Percentiles rank a stretch among this genome's conserved stretches.
Evolutionary conservation across 163 green algal genomes (phyloP).

Genomic region (Scenedesmus sp.): DNA sequence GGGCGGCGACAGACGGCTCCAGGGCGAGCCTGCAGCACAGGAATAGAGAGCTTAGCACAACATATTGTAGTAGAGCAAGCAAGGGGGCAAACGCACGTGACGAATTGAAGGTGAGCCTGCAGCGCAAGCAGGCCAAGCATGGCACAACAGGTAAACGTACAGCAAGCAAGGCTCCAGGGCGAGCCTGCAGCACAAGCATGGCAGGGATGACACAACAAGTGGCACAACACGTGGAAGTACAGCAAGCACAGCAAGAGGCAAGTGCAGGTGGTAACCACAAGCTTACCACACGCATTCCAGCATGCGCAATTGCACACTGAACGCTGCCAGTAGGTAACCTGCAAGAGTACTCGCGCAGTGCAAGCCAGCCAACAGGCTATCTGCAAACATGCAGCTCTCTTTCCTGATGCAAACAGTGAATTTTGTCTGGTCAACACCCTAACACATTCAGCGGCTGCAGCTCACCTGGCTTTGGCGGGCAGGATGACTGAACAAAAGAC

Average conservation of each 20-base stretch:
- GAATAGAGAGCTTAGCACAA: too few species aligned
- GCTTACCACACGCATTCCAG: neutral
- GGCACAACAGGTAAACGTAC: neutral
- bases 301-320: neutral
- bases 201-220: too few species aligned
- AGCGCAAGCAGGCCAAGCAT: constrained; percentile 27
- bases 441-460: neutral
- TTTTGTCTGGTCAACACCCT: too few species aligned
- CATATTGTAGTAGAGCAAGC: too few species aligned
- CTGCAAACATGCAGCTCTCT: neutral
- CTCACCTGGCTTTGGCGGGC: constrained; percentile 17
- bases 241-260: neutral
- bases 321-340: neutral
- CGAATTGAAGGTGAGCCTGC: too few species aligned
- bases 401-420: neutral
- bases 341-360: neutral
- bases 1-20: neutral
- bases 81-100: too few species aligned
- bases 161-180: neutral
- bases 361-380: neutral
- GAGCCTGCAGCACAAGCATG: neutral
- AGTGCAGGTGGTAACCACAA: neutral
- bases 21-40: neutral
- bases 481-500: constrained; percentile 36
- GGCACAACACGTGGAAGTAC: too few species aligned